Conservation (phyloP, 805 yeast species). For the Kluyveromyces nonfermentans region DNA sequence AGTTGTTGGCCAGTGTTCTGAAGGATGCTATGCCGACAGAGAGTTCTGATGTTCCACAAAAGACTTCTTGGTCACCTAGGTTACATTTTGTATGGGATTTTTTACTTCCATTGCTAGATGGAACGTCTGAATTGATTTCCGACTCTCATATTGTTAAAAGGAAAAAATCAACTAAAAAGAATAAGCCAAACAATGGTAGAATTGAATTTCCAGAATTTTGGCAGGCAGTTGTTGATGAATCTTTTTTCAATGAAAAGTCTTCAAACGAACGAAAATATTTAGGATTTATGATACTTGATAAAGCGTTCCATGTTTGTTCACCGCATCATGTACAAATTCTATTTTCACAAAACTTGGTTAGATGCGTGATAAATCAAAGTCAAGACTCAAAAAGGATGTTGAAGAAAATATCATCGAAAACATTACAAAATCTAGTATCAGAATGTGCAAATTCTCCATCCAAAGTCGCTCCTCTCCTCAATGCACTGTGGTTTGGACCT, state of each 20-base stretch:
- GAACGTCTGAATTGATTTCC: conserved; percentile 11
- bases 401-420: conserved; percentile 53
- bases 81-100: conserved; percentile 71
- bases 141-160: conserved; percentile 27
- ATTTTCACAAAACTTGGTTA: conserved; percentile 56
- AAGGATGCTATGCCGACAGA: conserved; percentile 36
- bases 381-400: conserved; percentile 56
- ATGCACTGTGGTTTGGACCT: conserved; percentile 32
- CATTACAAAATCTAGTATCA: conserved; percentile 36
- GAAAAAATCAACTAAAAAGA: conserved; percentile 26
- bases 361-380: conserved; percentile 69
- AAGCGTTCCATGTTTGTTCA: conserved; percentile 32
- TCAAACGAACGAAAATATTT: conserved; percentile 80
- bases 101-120: conserved; percentile 37
- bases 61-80: conserved; percentile 68
- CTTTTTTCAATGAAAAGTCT: conserved; percentile 63
- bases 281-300: conserved; percentile 68
- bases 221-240: conserved; percentile 70
- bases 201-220: conserved; percentile 58
- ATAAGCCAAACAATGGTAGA: conserved; percentile 15
- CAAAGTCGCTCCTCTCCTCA: conserved; percentile 27
- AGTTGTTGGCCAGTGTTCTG: conserved; percentile 50
- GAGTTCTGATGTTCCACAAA: conserved; percentile 29
- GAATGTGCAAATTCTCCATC: conserved; percentile 31
- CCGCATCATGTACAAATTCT: conserved; percentile 21